phyloP scores from a whole-genome alignment of 1,284 basidiomycete species.

The Puccinia hordei region DNA sequence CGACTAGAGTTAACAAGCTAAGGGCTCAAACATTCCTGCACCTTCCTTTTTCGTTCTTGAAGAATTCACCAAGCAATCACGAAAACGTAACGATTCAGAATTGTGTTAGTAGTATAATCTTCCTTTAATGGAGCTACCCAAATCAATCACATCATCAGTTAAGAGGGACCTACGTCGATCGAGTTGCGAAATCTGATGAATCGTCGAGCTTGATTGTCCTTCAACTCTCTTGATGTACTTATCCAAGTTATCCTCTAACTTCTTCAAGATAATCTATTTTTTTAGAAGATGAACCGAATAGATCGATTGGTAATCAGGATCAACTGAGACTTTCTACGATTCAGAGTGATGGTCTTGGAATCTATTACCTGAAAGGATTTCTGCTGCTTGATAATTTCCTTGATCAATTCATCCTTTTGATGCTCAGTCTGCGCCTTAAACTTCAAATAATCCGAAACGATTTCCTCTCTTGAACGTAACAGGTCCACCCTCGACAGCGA shows the following conservation, averaged over 20 bases:
- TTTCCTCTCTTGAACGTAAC: background rate
- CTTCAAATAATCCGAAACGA: background rate
- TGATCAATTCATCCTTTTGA: background rate
- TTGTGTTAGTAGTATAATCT: too few species aligned
- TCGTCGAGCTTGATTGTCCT: slow-evolving; percentile 1
- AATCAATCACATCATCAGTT: too few species aligned
- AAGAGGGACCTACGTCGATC: slow-evolving; percentile 2
- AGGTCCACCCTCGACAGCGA: background rate
- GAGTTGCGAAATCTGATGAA: slow-evolving; percentile 16
- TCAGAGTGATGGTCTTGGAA: background rate
- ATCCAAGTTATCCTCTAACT: slow-evolving; percentile 7
- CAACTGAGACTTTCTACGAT: background rate
- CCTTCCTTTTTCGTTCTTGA: too few species aligned
- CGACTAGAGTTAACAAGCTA: too few species aligned
- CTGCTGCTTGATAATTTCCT: slow-evolving; percentile 16
- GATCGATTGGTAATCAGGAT: background rate
- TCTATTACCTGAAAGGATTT: slow-evolving; percentile 25
- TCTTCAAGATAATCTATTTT: background rate
- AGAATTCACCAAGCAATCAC: too few species aligned
- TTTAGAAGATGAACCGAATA: background rate
- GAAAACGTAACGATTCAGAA: too few species aligned
- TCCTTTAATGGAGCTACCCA: too few species aligned
- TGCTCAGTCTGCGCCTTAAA: slow-evolving; percentile 16
- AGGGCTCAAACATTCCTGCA: too few species aligned
- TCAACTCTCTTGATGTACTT: background rate